Evolutionary conservation across 192 early-diverging fungal species (phyloP).

Genomic region (Coemansia sp.): DNA sequence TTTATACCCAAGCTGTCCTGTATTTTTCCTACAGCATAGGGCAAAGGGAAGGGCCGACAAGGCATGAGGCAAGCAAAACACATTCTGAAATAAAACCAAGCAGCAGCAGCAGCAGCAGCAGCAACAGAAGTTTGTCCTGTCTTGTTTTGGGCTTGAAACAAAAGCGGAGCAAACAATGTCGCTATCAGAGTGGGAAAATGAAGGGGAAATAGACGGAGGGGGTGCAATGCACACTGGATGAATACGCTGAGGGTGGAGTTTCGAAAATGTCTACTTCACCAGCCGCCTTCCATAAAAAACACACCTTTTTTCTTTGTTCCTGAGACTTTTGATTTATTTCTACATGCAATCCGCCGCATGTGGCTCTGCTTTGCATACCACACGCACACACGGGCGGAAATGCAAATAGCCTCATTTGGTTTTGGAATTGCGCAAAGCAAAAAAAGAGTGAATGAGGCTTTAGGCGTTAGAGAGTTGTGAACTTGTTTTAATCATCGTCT

Average conservation of each 20-base stretch:
- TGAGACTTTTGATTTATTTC: slow-evolving; percentile 3
- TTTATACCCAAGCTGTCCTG: not conserved
- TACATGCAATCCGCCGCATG: slow-evolving; percentile 5
- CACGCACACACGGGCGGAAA: not conserved
- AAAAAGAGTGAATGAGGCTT: not conserved
- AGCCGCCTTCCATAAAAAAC: not conserved
- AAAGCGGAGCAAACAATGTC: slow-evolving; percentile 1
- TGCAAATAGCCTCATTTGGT: not conserved
- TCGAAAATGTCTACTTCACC: not conserved
- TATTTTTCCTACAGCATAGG: not conserved
- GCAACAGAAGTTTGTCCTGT: too few relatives aligned
- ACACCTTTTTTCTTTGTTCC: not conserved
- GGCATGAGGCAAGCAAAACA: not conserved
- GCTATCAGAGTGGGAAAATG: not conserved
- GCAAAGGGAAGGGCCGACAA: not conserved
- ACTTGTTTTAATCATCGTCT: too few relatives aligned
- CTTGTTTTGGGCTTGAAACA: not conserved
- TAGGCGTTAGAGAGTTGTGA: too few relatives aligned
- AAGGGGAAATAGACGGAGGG: not conserved
- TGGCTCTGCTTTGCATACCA: slow-evolving; percentile 8
- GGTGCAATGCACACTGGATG: not conserved
- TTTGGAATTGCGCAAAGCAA: not conserved
- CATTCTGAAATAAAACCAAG: not conserved
- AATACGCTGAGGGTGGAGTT: too few relatives aligned
- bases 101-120: too few relatives aligned